Percentiles rank a stretch among this genome's conserved stretches.
These are phyloP conservation scores for Chenopodium berlandieri DNA, from an alignment of 148 eudicot genomes.

Conservation along the genomic window DNA sequence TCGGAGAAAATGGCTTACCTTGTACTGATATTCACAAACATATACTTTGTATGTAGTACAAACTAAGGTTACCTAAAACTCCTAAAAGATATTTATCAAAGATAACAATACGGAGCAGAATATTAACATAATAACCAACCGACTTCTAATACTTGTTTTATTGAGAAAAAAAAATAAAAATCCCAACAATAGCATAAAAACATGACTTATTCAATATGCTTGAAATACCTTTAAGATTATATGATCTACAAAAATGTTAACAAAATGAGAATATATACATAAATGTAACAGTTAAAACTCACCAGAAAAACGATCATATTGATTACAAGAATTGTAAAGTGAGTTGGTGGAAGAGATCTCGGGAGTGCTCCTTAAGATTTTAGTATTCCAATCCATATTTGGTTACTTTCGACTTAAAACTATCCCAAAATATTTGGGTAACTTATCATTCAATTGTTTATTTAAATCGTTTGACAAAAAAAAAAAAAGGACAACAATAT, in stretches of 20 bases:
- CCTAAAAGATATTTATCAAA: too few relatives aligned
- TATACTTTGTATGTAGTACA: too few relatives aligned
- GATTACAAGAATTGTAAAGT: slow-evolving; percentile 14
- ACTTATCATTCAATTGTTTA: background rate
- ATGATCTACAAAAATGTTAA: background rate
- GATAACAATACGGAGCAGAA: too few relatives aligned
- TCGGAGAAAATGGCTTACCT: too few relatives aligned
- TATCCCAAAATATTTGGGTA: slow-evolving; percentile 15
- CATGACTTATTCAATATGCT: background rate
- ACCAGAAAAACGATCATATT: slow-evolving; percentile 17
- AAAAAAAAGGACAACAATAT: background rate
- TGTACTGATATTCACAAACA: too few relatives aligned
- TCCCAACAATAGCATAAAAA: too few relatives aligned
- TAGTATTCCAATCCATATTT: slow-evolving; percentile 25
- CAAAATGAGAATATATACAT: background rate
- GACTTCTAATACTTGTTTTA: too few relatives aligned
- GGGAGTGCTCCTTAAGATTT: background rate
- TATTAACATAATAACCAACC: too few relatives aligned
- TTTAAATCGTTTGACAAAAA: background rate
- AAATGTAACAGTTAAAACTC: background rate
- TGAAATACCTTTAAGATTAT: background rate
- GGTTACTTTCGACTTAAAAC: background rate
- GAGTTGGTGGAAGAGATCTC: slow-evolving; percentile 12
- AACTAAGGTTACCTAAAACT: too few relatives aligned
- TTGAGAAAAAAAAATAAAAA: too few relatives aligned